phyloP scores from a whole-genome alignment of 176 grass and related monocot species.

The Oryza coarctata region DNA sequence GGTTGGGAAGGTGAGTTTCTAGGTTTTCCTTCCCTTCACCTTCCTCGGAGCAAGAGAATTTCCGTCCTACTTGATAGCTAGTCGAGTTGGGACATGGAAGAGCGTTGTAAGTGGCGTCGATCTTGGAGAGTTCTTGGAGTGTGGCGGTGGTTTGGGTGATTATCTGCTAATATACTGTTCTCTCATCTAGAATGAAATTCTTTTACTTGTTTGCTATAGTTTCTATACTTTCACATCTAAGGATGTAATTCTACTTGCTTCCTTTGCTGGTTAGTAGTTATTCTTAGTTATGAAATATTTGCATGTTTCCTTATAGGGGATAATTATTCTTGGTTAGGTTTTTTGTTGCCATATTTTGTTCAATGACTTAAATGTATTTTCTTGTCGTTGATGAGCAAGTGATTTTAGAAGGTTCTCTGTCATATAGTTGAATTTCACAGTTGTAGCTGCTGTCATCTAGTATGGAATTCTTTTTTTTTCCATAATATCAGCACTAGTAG shows the following conservation, averaged over 20 bases:
- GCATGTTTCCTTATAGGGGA: neutral
- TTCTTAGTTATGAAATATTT: neutral
- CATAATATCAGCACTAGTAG: too few relatives aligned
- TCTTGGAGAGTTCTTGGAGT: constrained; percentile 10
- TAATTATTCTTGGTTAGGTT: constrained; percentile 4
- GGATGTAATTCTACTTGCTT: neutral
- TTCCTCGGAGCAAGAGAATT: neutral
- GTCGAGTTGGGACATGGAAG: neutral
- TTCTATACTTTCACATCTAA: neutral
- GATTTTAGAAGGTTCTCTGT: neutral
- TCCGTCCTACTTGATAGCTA: neutral
- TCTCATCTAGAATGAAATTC: neutral
- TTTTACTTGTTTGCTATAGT: neutral
- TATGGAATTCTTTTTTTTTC: too few relatives aligned
- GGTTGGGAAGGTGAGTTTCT: constrained; percentile 18
- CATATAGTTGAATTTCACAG: neutral
- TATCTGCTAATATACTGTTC: neutral
- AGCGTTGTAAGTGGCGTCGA: neutral
- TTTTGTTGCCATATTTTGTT: neutral
- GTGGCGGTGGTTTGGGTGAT: neutral
- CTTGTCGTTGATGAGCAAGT: neutral
- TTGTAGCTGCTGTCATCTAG: neutral
- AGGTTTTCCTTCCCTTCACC: neutral
- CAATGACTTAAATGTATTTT: neutral
- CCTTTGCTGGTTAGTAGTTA: neutral